phyloP scores from a whole-genome alignment of 345 rosid species.

The Dipteronia sinensis region DNA sequence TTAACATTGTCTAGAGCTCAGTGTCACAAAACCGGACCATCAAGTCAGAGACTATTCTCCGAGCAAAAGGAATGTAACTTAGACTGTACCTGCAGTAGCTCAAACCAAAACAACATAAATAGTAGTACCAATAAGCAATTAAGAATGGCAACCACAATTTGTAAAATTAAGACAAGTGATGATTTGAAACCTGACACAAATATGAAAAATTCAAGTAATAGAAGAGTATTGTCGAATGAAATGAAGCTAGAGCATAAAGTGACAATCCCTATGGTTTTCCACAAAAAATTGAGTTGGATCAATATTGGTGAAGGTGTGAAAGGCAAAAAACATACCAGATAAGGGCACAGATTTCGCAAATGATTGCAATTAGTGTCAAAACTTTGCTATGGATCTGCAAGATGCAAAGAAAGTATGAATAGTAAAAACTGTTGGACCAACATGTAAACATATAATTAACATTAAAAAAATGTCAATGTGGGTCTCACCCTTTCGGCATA shows the following conservation, averaged over 20 bases:
- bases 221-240: neutral
- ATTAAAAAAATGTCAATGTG: neutral
- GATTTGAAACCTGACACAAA: neutral
- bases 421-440: neutral
- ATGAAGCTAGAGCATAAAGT: neutral
- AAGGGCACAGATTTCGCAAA: conserved; percentile 88
- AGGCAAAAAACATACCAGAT: conserved; percentile 60
- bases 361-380: conserved; percentile 68
- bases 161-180: neutral
- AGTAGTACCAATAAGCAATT: neutral
- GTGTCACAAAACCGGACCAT: conserved; percentile 87
- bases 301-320: neutral
- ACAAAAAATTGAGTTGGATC: neutral
- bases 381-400: conserved; percentile 85
- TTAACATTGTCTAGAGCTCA: conserved; percentile 48
- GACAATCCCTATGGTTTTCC: neutral
- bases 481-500: neutral
- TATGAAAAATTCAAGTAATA: neutral
- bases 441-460: conserved; percentile 1
- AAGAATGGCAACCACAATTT: neutral
- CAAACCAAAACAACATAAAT: conserved; percentile 22
- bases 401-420: conserved; percentile 14
- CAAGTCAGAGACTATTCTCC: conserved; percentile 72
- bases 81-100: conserved; percentile 79
- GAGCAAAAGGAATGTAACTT: conserved; percentile 89